Base-by-base conservation (phyloP, 2,329 filamentous ascomycete species). In the Cladophialophora bantiana region DNA sequence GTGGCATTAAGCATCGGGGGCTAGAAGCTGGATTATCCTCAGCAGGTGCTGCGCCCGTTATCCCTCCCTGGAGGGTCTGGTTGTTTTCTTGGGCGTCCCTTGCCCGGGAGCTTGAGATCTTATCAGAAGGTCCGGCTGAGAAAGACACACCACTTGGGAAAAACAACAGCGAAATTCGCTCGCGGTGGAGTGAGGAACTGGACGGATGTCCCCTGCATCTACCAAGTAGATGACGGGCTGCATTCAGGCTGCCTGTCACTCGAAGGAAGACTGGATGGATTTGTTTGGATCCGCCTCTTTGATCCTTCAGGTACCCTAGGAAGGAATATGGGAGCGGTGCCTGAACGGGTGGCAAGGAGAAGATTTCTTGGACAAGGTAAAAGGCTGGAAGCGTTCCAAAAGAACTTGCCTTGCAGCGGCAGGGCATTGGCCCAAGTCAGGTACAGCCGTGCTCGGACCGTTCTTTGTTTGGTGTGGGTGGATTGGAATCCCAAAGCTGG, bases 1-100 rank as follows among this genome's bases (percentile, higher is more conserved):
- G 64, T 53, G 64, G 52, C 26, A 42, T 66, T 59, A 66, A 66
- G 64, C 59, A 65, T 32, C 52, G 57, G 57, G 50, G 59, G 59
- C 59, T 61, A 53, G 59, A 66, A 53, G 42, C 42, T 54, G 52
- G 38, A 15, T 53, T 35, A 26, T 54, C 34, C 54, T 58, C 53
- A 36, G 35, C 59, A 54, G 34, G 7, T 40, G 54, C 45, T 61
- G 59, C 42, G 42, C 45, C 59, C 59, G 45, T 18, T 18, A 10
- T 26, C 45, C 45, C 18, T 26, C 45, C 26, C 26, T 20, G 45
- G 45, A 10, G 2, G 45, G 45, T 20, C 26, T 50, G 45, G n/a
- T 9, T 26, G 7, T 48, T 6, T 50, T 6, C 10, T 50, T 50
- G 18, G 45, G 10, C 45, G 12, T 50, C 12, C 38, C 7, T 15